These are phyloP conservation scores for Pseudopithomyces chartarum DNA, from an alignment of 2,329 filamentous ascomycete genomes.

Conservation along the genomic window DNA sequence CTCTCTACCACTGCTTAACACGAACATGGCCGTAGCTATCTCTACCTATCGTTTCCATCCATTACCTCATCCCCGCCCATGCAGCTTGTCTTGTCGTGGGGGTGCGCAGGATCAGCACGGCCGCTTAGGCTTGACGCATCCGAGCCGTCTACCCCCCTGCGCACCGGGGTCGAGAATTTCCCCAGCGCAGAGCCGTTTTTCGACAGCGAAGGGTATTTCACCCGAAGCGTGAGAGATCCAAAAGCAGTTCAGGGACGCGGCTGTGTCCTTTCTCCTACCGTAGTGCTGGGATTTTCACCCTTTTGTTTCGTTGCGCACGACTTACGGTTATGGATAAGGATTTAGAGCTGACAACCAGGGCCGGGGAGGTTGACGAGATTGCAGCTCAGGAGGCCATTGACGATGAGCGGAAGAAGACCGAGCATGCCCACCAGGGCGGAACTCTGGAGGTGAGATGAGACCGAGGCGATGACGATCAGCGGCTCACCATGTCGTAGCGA, in stretches of 20 bases:
- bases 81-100: not conserved
- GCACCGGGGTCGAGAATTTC: not conserved
- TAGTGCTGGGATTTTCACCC: not conserved
- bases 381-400: constrained; percentile 20
- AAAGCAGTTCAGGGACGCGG: not conserved
- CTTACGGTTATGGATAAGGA: constrained; percentile 5
- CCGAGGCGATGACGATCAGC: not conserved
- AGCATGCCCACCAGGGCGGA: constrained; percentile 17
- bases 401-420: constrained; percentile 11
- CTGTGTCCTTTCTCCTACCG: constrained; percentile 1
- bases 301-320: not conserved
- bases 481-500: constrained; percentile 14
- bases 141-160: not conserved
- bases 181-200: constrained; percentile 3
- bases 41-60: too few relatives aligned
- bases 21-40: too few relatives aligned
- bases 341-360: constrained; percentile 15
- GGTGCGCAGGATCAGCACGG: not conserved
- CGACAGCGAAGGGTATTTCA: not conserved
- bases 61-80: not conserved
- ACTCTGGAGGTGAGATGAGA: constrained; percentile 18
- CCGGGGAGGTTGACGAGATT: constrained; percentile 18
- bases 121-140: not conserved
- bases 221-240: not conserved
- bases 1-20: too few relatives aligned